These are phyloP conservation scores for Sporothrix humicola DNA, from an alignment of 2,329 filamentous ascomycete genomes.

Conservation along the genomic window DNA sequence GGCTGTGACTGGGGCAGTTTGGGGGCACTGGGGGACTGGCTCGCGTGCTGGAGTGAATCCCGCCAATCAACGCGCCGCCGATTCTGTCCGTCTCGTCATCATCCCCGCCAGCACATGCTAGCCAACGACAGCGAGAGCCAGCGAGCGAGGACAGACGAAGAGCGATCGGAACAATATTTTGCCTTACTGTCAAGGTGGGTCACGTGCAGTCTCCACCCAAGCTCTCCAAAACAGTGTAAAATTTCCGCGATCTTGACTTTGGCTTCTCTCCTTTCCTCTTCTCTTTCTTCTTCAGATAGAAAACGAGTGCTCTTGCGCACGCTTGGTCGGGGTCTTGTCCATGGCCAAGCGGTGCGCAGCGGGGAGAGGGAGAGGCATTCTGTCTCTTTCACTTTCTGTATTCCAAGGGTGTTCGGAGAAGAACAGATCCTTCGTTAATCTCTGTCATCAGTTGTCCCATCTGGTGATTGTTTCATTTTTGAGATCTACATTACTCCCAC, in stretches of 20 bases:
- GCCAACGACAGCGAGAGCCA: background rate
- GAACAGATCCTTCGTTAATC: slow-evolving; percentile 64
- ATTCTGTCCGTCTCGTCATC: slow-evolving; percentile 38
- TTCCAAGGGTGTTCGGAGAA: slow-evolving; percentile 51
- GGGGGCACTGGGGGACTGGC: background rate
- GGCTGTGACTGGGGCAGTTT: too few relatives aligned
- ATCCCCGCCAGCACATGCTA: slow-evolving; percentile 32
- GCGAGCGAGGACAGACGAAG: background rate
- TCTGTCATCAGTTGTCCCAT: slow-evolving; percentile 55
- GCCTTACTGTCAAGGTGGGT: slow-evolving; percentile 32
- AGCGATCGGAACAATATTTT: slow-evolving; percentile 34
- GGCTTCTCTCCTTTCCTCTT: slow-evolving; percentile 38
- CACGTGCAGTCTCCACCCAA: slow-evolving; percentile 28
- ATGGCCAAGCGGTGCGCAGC: slow-evolving; percentile 23
- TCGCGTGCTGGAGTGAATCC: background rate
- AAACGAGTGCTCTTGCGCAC: slow-evolving; percentile 51
- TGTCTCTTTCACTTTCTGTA: slow-evolving; percentile 28
- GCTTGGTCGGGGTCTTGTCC: slow-evolving; percentile 27
- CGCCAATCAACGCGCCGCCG: slow-evolving; percentile 38
- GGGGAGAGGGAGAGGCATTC: slow-evolving; percentile 19
- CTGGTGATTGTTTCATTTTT: slow-evolving; percentile 62
- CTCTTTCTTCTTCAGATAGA: slow-evolving; percentile 57
- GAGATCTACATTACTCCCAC: slow-evolving; percentile 58
- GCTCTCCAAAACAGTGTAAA: background rate
- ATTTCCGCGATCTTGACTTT: background rate